These are phyloP conservation scores for Collybia mongolica DNA, from an alignment of 768 basidiomycete genomes.

Conservation along the genomic window DNA sequence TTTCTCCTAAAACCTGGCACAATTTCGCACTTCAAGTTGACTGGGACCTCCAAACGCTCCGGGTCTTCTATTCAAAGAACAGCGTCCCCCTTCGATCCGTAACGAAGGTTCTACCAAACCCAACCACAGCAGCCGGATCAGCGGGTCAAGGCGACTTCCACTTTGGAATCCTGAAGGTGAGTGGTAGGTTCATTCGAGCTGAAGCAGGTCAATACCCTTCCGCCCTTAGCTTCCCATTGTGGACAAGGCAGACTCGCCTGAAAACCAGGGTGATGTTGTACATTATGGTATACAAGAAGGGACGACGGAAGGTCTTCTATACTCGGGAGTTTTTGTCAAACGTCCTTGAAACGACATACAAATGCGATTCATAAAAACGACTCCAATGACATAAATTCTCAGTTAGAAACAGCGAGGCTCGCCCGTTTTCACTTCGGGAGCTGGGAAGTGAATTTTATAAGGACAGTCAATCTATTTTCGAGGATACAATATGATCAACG, in stretches of 20 bases:
- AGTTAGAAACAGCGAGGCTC: too few species aligned
- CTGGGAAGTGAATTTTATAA: too few species aligned
- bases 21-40: conserved; percentile 60
- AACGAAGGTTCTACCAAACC: conserved; percentile 39
- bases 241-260: conserved; percentile 40
- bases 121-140: conserved; percentile 35
- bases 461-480: too few species aligned
- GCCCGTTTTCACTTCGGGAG: too few species aligned
- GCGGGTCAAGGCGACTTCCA: conserved; percentile 59
- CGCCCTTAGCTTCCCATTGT: conserved; percentile 49
- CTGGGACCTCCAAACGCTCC: conserved; percentile 50
- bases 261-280: conserved; percentile 53
- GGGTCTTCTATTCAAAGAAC: conserved; percentile 50
- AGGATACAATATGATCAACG: too few species aligned
- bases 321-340: conserved; percentile 61
- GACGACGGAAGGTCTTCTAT: conserved; percentile 49
- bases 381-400: too few species aligned
- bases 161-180: conserved; percentile 58
- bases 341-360: too few species aligned
- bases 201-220: neutral
- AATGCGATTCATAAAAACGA: too few species aligned
- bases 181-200: conserved; percentile 1
- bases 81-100: conserved; percentile 38
- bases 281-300: conserved; percentile 61
- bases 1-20: conserved; percentile 47